phyloP scores from a whole-genome alignment of 164 flowering plant species.

The Nelumbo lutea region DNA sequence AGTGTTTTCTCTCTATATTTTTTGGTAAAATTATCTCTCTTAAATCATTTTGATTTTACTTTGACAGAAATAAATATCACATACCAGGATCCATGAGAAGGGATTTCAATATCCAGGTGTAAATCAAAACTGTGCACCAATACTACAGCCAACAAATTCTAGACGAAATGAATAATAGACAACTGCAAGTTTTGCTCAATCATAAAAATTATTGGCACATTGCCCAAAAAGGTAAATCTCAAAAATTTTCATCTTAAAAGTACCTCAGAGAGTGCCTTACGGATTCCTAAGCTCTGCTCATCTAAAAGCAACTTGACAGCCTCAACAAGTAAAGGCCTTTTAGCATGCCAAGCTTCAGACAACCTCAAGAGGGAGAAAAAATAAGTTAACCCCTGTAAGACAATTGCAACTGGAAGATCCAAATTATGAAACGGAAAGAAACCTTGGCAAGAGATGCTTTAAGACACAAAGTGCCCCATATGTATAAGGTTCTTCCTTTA shows the following conservation, averaged over 20 bases:
- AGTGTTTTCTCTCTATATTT: no score
- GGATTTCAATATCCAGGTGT: neutral
- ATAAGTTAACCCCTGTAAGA: slow-evolving; percentile 7
- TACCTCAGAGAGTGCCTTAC: slow-evolving; percentile 91
- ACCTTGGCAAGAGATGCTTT: slow-evolving; percentile 98
- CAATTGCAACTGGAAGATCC: neutral
- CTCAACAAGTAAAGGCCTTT: slow-evolving; percentile 74
- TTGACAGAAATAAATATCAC: no score
- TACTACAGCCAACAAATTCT: neutral
- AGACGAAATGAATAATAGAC: neutral
- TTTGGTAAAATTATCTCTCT: no score
- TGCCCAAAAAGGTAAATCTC: no score
- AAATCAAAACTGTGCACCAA: neutral
- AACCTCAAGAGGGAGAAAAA: slow-evolving; percentile 44
- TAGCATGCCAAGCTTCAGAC: slow-evolving; percentile 89
- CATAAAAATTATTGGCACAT: no score
- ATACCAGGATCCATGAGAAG: no score
- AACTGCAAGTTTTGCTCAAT: neutral
- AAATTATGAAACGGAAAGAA: slow-evolving; percentile 9
- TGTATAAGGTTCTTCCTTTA: slow-evolving; percentile 73
- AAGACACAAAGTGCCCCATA: slow-evolving; percentile 88
- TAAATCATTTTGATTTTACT: no score
- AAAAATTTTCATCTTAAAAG: neutral
- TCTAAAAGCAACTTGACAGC: slow-evolving; percentile 67
- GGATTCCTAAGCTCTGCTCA: slow-evolving; percentile 71